Evolutionary conservation across 192 early-diverging fungal species (phyloP).

Genomic region (Coemansia sp.): DNA sequence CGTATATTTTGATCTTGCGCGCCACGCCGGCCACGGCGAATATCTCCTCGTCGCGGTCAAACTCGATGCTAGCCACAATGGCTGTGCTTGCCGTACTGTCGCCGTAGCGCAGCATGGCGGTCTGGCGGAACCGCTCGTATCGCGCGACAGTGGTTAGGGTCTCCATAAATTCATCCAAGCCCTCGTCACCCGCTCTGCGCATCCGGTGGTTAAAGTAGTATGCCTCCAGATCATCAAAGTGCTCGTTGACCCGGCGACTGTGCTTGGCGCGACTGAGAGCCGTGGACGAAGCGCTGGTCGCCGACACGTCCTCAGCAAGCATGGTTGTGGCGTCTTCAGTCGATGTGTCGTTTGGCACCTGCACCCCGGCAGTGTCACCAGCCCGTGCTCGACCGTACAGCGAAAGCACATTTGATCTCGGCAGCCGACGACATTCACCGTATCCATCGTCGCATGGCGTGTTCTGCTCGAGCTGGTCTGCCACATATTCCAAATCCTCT

Average conservation of each 20-base stretch:
- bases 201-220: conserved; percentile 71
- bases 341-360: conserved; percentile 35
- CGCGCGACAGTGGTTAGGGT: conserved; percentile 70
- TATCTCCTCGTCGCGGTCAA: conserved; percentile 89
- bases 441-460: conserved; percentile 13
- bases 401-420: conserved; percentile 10
- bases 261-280: conserved; percentile 14
- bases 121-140: conserved; percentile 66
- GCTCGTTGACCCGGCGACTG: conserved; percentile 56
- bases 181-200: conserved; percentile 40
- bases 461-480: conserved; percentile 42
- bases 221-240: conserved; percentile 70
- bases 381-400: conserved; percentile 6
- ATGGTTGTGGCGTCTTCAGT: conserved; percentile 7
- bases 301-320: neutral
- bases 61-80: conserved; percentile 92
- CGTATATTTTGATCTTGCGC: conserved; percentile 91
- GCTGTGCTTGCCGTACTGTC: conserved; percentile 69
- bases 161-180: conserved; percentile 51
- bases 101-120: conserved; percentile 80
- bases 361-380: conserved; percentile 24
- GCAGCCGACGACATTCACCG: conserved; percentile 10
- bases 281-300: neutral
- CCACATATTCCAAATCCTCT: conserved; percentile 41
- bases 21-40: conserved; percentile 94